Evolutionary conservation across 1,284 basidiomycete species (phyloP), one percentile per base, ranked within the genome.

Genomic region (Apiotrichum siamense): DNA sequence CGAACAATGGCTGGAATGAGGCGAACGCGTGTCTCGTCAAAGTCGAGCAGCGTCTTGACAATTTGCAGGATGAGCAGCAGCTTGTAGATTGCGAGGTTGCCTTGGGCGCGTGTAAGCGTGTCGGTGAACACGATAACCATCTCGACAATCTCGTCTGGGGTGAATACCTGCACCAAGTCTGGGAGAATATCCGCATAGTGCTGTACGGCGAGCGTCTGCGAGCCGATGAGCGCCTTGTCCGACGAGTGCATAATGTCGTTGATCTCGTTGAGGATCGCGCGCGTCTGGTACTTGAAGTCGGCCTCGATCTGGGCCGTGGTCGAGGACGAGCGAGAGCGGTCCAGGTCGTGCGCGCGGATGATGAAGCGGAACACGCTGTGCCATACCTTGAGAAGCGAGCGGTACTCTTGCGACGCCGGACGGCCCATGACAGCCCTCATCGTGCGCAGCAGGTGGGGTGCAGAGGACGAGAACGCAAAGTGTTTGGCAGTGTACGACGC

Each of bases 351-450:
- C 6, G 90, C 85, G 21, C 88, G 81, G 9, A 88, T 83, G 61
- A 97, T 87, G 72, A 97, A 90, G 67, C 88, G 88, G 81, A 97
- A 90, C 60, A 97, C 83, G 66, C 94, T 91, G 63, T 92, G 87
- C 73, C 92, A 96, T 20, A 97, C 93, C 71, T 97, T 97, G 61
- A 98, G 79, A 13, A 91, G 86, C 1, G 90, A 83, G 33, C 93
- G 84, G 47, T 97, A 80, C 27, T 92, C 88, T 11, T 79, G 77
- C 7, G 83, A 79, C 0, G 83, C 81, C 0, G 90, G 89, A 54
- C 86, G 82, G 23, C 77, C 77, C 46, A 97, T 79, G 7, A 97
- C 81, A 18, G 82, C 79, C 65, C 88, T 87, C 86, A 97, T 88
- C 6, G 89, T 88, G 53, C 81, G 82, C 35, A 93, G 81, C 62